Evolutionary conservation across 1,139 yeast genomes (phyloP).

Genomic region (Sugiyamaella grinbergsii): DNA sequence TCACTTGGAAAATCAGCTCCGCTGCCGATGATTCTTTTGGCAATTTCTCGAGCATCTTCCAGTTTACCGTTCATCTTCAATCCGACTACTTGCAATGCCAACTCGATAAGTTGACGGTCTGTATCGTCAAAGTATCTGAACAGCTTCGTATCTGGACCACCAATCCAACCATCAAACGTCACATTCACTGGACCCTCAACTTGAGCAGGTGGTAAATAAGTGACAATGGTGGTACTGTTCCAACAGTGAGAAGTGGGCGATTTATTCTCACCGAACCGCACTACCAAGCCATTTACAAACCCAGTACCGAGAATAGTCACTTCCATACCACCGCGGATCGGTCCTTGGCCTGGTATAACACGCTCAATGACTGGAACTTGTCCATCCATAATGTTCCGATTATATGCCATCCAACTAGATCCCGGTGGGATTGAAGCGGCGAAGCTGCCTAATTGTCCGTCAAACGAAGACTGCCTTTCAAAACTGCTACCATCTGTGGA

Average conservation of each 20-base stretch:
- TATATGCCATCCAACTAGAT: slow-evolving; percentile 15
- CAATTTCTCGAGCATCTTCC: slow-evolving; percentile 87
- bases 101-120: slow-evolving; percentile 85
- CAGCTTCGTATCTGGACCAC: slow-evolving; percentile 50
- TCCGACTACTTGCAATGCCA: slow-evolving; percentile 89
- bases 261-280: slow-evolving; percentile 78
- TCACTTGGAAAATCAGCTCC: slow-evolving; percentile 8
- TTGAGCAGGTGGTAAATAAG: slow-evolving; percentile 84
- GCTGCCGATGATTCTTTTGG: slow-evolving; percentile 65
- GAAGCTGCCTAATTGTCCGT: not conserved
- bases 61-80: slow-evolving; percentile 88
- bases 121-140: slow-evolving; percentile 90
- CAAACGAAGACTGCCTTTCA: slow-evolving; percentile 1
- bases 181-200: slow-evolving; percentile 87
- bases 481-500: slow-evolving; percentile 11
- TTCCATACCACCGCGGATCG: slow-evolving; percentile 90
- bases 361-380: slow-evolving; percentile 65
- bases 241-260: slow-evolving; percentile 90
- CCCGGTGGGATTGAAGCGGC: slow-evolving; percentile 5
- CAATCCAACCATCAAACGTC: slow-evolving; percentile 54
- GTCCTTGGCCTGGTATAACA: slow-evolving; percentile 90
- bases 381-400: slow-evolving; percentile 19
- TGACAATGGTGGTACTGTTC: slow-evolving; percentile 87
- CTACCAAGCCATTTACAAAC: slow-evolving; percentile 75
- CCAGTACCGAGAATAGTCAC: slow-evolving; percentile 82